phyloP scores from a whole-genome alignment of 768 basidiomycete genomes.

The Boletellus ananiceps region DNA sequence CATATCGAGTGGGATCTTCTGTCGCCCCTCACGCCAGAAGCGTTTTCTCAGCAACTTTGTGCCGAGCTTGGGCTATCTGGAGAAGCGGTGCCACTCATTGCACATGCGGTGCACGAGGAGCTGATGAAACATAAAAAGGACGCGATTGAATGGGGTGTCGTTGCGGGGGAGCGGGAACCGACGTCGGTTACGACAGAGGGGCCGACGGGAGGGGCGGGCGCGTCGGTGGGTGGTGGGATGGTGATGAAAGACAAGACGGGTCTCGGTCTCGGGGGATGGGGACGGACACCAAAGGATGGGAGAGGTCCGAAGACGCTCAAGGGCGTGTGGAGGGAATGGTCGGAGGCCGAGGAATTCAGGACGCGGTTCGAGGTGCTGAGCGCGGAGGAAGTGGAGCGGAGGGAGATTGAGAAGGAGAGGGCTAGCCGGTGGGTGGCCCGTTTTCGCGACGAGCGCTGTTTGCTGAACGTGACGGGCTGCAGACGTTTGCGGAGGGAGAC shows the following conservation, averaged over 20 bases:
- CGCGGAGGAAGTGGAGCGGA: constrained; percentile 86
- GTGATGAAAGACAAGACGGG: constrained; percentile 80
- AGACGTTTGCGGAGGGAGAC: constrained; percentile 64
- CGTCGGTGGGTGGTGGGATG: constrained; percentile 33
- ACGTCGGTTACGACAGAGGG: constrained; percentile 17
- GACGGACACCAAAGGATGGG: constrained; percentile 71
- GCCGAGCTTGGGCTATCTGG: constrained; percentile 83
- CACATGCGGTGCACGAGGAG: constrained; percentile 94
- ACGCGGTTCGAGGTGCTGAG: constrained; percentile 85
- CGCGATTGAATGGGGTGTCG: constrained; percentile 89
- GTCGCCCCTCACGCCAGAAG: constrained; percentile 85
- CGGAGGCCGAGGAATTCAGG: constrained; percentile 83
- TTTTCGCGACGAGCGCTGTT: not conserved
- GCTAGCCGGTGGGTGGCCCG: constrained; percentile 53
- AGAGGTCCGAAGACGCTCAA: constrained; percentile 76
- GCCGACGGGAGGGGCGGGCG: constrained; percentile 2
- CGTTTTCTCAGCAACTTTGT: constrained; percentile 75
- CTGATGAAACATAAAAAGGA: constrained; percentile 93
- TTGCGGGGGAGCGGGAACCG: constrained; percentile 52
- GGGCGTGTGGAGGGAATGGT: constrained; percentile 96
- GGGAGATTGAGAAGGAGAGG: constrained; percentile 84
- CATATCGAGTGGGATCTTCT: constrained; percentile 99
- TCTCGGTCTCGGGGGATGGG: constrained; percentile 68
- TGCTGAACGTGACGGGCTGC: constrained; percentile 7
- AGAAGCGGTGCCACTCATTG: constrained; percentile 82